Conservation (phyloP, 257 asterid species). For the Scutellaria minor region DNA sequence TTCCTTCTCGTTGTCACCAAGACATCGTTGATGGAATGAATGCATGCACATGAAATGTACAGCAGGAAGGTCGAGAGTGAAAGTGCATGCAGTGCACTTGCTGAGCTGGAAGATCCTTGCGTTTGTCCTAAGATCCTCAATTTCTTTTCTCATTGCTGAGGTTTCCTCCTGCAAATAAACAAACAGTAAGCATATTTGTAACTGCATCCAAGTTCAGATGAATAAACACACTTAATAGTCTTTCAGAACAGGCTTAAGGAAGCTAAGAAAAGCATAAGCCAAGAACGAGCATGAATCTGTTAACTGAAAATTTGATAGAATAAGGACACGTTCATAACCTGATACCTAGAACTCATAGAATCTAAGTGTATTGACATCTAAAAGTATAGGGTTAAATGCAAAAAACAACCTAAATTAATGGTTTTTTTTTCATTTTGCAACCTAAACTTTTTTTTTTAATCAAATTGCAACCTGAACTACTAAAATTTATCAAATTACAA, state of each 20-base stretch:
- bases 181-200: background rate
- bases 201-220: too few species aligned
- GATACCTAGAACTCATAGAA: background rate
- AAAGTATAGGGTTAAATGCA: background rate
- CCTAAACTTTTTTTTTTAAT: too few species aligned
- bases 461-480: too few species aligned
- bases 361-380: background rate
- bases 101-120: slow-evolving; percentile 97
- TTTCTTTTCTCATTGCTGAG: slow-evolving; percentile 83
- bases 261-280: too few species aligned
- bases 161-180: slow-evolving; percentile 74
- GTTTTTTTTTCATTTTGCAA: too few species aligned
- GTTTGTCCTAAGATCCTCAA: slow-evolving; percentile 87
- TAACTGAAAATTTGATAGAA: background rate
- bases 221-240: too few species aligned
- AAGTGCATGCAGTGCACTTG: slow-evolving; percentile 94
- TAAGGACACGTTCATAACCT: slow-evolving; percentile 1
- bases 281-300: too few species aligned
- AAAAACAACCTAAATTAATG: too few species aligned
- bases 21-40: slow-evolving; percentile 97
- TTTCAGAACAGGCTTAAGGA: too few species aligned
- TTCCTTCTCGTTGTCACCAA: slow-evolving; percentile 93
- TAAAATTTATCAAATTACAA: too few species aligned
- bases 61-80: slow-evolving; percentile 97
- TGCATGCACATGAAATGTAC: slow-evolving; percentile 99